These are phyloP conservation scores for Trichoderma reesei DNA, from an alignment of 495 filamentous ascomycete genomes.

Conservation along the genomic window DNA sequence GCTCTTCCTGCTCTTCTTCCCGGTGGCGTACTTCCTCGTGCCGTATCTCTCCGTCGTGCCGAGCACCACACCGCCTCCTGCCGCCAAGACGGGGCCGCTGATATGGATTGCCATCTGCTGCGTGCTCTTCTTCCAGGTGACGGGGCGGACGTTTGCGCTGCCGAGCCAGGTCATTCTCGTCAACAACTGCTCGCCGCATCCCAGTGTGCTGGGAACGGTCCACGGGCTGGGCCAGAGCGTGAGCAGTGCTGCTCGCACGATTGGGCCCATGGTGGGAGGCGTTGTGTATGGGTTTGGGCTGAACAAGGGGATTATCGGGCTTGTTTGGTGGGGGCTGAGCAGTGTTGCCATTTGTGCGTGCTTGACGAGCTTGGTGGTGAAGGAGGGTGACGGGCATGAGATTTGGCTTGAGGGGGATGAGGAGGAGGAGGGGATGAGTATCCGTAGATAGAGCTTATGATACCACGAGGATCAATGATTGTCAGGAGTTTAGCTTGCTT, in stretches of 20 bases:
- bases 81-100: constrained; percentile 50
- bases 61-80: constrained; percentile 47
- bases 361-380: constrained; percentile 54
- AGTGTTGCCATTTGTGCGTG: constrained; percentile 52
- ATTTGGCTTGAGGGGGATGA: constrained; percentile 58
- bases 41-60: constrained; percentile 67
- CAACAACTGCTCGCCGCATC: constrained; percentile 78
- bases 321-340: constrained; percentile 68
- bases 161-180: constrained; percentile 69
- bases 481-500: no score
- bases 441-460: no score
- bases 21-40: constrained; percentile 58
- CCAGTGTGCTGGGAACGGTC: constrained; percentile 68
- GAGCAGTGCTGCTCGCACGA: constrained; percentile 56
- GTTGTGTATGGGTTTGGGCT: constrained; percentile 63
- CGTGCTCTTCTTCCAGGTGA: constrained; percentile 62
- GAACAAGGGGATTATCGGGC: constrained; percentile 58
- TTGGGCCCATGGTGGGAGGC: constrained; percentile 65
- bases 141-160: constrained; percentile 72
- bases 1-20: constrained; percentile 60
- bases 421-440: constrained; percentile 26
- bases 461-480: no score
- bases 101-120: constrained; percentile 62
- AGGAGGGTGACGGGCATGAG: constrained; percentile 66
- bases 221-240: constrained; percentile 75